Base-by-base conservation (phyloP, 306 rosid genomes). In the Leucaena leucocephala region DNA sequence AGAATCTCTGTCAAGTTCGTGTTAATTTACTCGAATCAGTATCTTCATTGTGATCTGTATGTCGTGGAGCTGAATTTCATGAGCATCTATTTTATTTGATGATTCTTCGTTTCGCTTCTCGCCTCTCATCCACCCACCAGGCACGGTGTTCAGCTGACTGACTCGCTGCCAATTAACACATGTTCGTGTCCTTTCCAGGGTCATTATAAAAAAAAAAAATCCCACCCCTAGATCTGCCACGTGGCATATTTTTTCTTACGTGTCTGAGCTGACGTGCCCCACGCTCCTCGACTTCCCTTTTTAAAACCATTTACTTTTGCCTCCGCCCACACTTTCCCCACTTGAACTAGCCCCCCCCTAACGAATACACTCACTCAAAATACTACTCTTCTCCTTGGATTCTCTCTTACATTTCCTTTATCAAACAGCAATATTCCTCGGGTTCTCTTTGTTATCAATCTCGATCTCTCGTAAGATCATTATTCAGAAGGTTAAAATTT, bases 201-300 rank as follows among this genome's bases (percentile, higher is more conserved):
- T n/a, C 27, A 27, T 27, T 27, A 27, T 27, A 27, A 27, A 27
- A 27, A 27, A 27, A 27, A 43, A 67, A 19, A 65, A 57, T 14
- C 21, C 17, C 38, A 17, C 35, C 58, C 82, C 82, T 4, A 78
- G 49, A 80, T 71, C 9, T 4, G 22, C 87, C 90, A 80, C 93
- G 89, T 86, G 84, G 67, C 79, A 69, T 8, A 36, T 13, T 0
- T 33, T 5, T 48, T 80, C 88, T 58, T 71, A 82, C 86, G 79
- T 85, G 87, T 75, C 62, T 11, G 16, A 42, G 72, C 52, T 67
- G 72, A 67, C 72, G 36, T 42, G 52, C 2, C 72, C 52, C 78
- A 85, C 91, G 92, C 94, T 85, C 93, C 92, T 66, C 82, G 0
- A 61, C 39, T 40, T 17, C 61, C n/a, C 61, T 55, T 78, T 80